Evolutionary conservation across 495 filamentous ascomycete species (phyloP), one percentile per base, ranked within the genome.

Genomic region (Acidomyces sp.): DNA sequence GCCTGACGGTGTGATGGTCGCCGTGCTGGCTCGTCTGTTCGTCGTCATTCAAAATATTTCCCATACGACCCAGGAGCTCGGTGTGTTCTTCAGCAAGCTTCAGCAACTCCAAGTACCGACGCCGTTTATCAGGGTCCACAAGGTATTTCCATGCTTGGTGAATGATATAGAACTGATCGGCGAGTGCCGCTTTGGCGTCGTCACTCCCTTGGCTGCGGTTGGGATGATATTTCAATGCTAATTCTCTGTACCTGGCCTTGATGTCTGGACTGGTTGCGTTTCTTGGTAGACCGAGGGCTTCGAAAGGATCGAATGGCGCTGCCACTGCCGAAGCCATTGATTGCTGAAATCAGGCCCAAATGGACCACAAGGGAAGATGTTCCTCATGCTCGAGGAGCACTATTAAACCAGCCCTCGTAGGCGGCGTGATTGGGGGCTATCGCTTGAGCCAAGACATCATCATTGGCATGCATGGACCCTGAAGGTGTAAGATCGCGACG

Each of bases 301-400:
- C 32, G 34, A 46, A 51, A 5, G 48, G 48, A 22, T 51, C 48
- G 38, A 46, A 46, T 12, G 37, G 35, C 10, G 25, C 27, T 16
- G 18, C 22, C 10, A 20, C 27, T 16, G 18, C 22, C 1, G 22
- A 36, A 17, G 47, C 47, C 42, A 49, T 49, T 20, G 27, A 11
- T 17, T 16, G 22, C 17, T 30, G 16, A 6, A 3, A 6, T 24
- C 25, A 34, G 29, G 43, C 24, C 35, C 26, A 16, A 24, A 34
- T 19, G 43, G 28, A 33, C 37, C 37, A 13, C 18, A 18, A 87
- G 63, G n/a, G n/a, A n/a, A n/a, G n/a, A n/a, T n/a, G n/a, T n/a
- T n/a, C n/a, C n/a, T n/a, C n/a, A n/a, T n/a, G n/a, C n/a, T n/a
- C n/a, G n/a, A n/a, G n/a, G n/a, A n/a, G n/a, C n/a, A n/a, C n/a